Base-by-base conservation (phyloP, 2,329 filamentous ascomycete genomes). In the Paradendryphiella salina region DNA sequence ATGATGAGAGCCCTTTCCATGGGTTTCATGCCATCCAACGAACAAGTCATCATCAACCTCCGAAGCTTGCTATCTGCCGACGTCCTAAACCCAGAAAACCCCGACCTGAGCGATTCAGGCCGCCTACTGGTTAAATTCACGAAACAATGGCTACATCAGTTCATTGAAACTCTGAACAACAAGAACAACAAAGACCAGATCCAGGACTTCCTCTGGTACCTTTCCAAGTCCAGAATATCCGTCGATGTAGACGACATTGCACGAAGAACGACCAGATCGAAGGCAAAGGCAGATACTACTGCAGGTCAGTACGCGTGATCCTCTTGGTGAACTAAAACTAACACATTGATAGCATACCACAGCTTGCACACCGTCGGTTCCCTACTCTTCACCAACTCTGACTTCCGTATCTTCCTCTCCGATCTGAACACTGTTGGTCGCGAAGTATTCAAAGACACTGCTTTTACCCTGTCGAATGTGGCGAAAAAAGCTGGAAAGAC, bases 1-100 rank as follows among this genome's bases (percentile, higher is more conserved):
- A 96, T 96, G 87, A 71, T 91, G 21, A 83, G 89, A 45, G 93
- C 93, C 46, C 72, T 96, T 8, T 83, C 83, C 1, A 84, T 89
- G 65, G 93, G 93, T 5, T 96, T 86, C 74, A 92, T 97, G 88
- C 93, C 93, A 38, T 94, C 90, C 5, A 96, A 89, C 9, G 87
- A 94, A 61, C 93, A 97, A 72, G 69, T 82, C 60, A 87, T 94
- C 64, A 78, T 86, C 69, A 91, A 95, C 60, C 78, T 97, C 2
- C 85, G 90, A 60, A 89, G 87, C 2, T 75, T 96, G 1, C 79
- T 96, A 7, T 84, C 89, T 3, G 85, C 89, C 28, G 88, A 93
- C 62, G 69, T 94, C 14, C 79, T 96, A 51, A 93, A 91, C 63
- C 85, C 89, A 0, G 82, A 89, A 44, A 85, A 86, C 54, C 80